A percentile compares a stretch with the other conserved stretches of the same genome.
These are phyloP conservation scores for Ascoidea rubescens DNA, from an alignment of 805 yeast species.

Conservation along the genomic window DNA sequence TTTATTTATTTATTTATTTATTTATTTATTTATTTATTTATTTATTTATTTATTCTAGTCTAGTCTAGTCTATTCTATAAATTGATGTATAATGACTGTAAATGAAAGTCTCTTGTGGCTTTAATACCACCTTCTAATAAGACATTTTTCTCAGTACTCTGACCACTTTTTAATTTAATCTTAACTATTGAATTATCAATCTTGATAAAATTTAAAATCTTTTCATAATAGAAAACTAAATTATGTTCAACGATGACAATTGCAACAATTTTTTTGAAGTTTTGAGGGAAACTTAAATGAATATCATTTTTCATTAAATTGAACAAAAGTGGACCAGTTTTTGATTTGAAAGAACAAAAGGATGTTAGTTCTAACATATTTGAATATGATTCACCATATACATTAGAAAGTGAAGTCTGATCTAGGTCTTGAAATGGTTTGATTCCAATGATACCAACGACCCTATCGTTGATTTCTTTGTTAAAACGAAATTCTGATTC, in stretches of 20 bases:
- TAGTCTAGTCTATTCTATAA: no score
- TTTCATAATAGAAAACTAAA: slow-evolving; percentile 29
- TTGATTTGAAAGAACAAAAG: slow-evolving; percentile 35
- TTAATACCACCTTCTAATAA: slow-evolving; percentile 24
- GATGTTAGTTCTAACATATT: slow-evolving; percentile 32
- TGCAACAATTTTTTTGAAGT: slow-evolving; percentile 18
- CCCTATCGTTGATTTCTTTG: slow-evolving; percentile 10
- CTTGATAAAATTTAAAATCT: slow-evolving; percentile 23
- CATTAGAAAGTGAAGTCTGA: no score
- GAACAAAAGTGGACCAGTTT: slow-evolving; percentile 19
- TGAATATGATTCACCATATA: slow-evolving; percentile 6
- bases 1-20: no score
- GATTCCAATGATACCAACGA: slow-evolving; percentile 23
- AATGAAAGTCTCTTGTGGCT: slow-evolving; percentile 25
- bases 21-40: no score
- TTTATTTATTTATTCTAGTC: no score
- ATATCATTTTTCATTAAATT: slow-evolving; percentile 10
- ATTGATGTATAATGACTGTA: slow-evolving; percentile 15
- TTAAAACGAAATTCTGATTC: slow-evolving; percentile 12
- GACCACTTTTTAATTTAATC: slow-evolving; percentile 14
- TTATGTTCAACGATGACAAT: slow-evolving; percentile 36
- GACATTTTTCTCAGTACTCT: slow-evolving; percentile 7
- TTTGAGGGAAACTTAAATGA: slow-evolving; percentile 6
- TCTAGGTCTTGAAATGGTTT: slow-evolving; percentile 14
- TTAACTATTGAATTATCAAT: slow-evolving; percentile 15